Evolutionary conservation across 345 rosid species (phyloP), one percentile per base, ranked within the genome.

Genomic region (Heritiera littoralis): DNA sequence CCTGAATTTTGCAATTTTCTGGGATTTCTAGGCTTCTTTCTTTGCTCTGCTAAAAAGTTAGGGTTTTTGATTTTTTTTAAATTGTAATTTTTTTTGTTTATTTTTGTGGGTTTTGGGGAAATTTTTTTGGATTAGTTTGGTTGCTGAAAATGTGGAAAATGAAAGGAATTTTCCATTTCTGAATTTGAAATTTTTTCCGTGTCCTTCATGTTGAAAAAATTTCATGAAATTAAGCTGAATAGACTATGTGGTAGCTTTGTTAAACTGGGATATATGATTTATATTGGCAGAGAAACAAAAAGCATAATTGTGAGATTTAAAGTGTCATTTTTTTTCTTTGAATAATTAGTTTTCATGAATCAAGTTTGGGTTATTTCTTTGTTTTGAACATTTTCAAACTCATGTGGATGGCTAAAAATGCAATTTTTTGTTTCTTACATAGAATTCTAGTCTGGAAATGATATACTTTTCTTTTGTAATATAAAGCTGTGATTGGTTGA

Each of bases 391-490:
- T 48, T 56, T 41, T 68, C 6, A 32, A 73, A 64, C 60, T 64
- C 23, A 9, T 67, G 43, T 76, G 68, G 77, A 61, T 85, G 81
- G 71, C 51, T n/a, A 54, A 18, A 54, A 73, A 32, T 72, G 63
- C 49, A 52, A 52, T 32, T 52, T 23, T 63, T 11, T 41, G 18
- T 52, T 52, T 52, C 4, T 52, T 49, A 52, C 38, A 14, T 9
- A 11, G 32, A 64, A 64, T 64, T 32, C 3, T 64, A 52, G 23
- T 32, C 28, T 9, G 17, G 18, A 32, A 52, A 32, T 43, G 35
- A 32, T 67, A 10, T 40, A 40, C 46, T 66, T 66, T 40, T n/a
- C n/a, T 66, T 8, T 66, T 40, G 48, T 40, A 9, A 12, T 18
- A 8, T 17, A 46, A 66, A 48, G 51, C 11, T 66, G 41, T 32